Percentiles rank a stretch among this genome's conserved stretches.
These are phyloP conservation scores for Ustilago lituana DNA, from an alignment of 1,284 basidiomycete genomes.

Conservation along the genomic window DNA sequence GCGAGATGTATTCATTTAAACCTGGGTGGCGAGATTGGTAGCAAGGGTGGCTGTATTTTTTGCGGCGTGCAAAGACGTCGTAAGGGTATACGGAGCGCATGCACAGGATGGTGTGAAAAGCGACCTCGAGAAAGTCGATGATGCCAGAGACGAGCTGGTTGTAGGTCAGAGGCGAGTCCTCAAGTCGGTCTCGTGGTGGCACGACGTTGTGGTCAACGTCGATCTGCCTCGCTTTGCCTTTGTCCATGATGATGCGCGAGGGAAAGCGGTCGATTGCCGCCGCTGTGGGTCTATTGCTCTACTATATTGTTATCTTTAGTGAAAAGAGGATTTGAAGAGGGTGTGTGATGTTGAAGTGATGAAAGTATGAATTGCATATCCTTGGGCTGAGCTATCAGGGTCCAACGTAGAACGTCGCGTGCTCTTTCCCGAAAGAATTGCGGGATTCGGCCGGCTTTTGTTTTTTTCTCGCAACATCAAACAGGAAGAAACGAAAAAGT, in stretches of 20 bases:
- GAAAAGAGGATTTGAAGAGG: background rate
- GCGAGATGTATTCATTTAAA: slow-evolving; percentile 85
- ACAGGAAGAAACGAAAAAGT: slow-evolving; percentile 13
- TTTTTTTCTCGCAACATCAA: background rate
- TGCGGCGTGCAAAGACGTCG: slow-evolving; percentile 83
- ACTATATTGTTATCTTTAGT: too few species aligned
- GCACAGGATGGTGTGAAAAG: slow-evolving; percentile 89
- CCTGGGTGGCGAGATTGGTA: slow-evolving; percentile 89
- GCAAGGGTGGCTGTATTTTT: slow-evolving; percentile 87
- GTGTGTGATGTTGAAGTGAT: too few species aligned
- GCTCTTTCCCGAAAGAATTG: background rate
- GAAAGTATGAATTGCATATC: too few species aligned
- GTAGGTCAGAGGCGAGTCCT: slow-evolving; percentile 48
- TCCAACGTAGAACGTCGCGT: too few species aligned
- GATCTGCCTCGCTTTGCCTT: slow-evolving; percentile 38
- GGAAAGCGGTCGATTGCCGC: background rate
- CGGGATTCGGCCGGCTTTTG: slow-evolving; percentile 22
- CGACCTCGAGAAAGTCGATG: slow-evolving; percentile 76
- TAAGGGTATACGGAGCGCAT: slow-evolving; percentile 88
- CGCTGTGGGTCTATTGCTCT: too few species aligned
- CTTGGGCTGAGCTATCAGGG: slow-evolving; percentile 21
- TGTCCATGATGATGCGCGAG: slow-evolving; percentile 23
- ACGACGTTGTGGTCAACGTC: slow-evolving; percentile 11
- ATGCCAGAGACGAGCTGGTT: slow-evolving; percentile 46
- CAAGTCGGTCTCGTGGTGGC: slow-evolving; percentile 25